These are phyloP conservation scores for Alnus rubra DNA, from an alignment of 306 rosid species.

Conservation along the genomic window DNA sequence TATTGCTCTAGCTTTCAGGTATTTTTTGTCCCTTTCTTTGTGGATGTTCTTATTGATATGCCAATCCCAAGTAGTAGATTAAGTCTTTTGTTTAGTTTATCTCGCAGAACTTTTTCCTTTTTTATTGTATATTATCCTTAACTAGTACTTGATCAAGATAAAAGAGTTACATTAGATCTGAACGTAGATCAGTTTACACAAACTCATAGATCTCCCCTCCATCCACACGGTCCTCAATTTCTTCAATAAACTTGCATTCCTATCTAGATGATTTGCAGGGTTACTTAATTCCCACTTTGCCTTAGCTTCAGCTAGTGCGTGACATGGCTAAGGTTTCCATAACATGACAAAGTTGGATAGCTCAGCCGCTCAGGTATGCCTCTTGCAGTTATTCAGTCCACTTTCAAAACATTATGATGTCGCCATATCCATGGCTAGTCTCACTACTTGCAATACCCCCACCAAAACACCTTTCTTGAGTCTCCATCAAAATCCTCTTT, in stretches of 20 bases:
- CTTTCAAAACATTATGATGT: neutral
- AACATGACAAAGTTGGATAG: neutral
- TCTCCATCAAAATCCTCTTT: neutral
- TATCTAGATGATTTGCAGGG: too few relatives aligned
- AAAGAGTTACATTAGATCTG: neutral
- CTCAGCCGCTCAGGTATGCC: too few relatives aligned
- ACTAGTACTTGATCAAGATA: neutral
- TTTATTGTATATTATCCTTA: neutral
- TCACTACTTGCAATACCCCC: neutral
- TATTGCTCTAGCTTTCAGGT: conserved; percentile 33
- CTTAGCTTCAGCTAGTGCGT: too few relatives aligned
- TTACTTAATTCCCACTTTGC: too few relatives aligned
- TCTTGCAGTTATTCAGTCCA: too few relatives aligned
- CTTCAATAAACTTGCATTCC: too few relatives aligned
- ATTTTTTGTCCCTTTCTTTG: conserved; percentile 23
- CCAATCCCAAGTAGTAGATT: conserved; percentile 26
- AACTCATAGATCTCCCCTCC: too few relatives aligned
- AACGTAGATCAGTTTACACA: too few relatives aligned
- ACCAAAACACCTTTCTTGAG: neutral
- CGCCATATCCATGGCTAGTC: neutral
- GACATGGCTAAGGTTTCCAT: neutral
- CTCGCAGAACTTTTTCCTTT: neutral
- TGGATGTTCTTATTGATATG: conserved; percentile 37
- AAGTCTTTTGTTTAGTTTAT: neutral
- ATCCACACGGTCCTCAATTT: too few relatives aligned